A percentile compares a stretch with the other conserved stretches of the same genome.
These are phyloP conservation scores for Cryoendolithus antarcticus DNA, from an alignment of 2,329 filamentous ascomycete species.

Conservation along the genomic window DNA sequence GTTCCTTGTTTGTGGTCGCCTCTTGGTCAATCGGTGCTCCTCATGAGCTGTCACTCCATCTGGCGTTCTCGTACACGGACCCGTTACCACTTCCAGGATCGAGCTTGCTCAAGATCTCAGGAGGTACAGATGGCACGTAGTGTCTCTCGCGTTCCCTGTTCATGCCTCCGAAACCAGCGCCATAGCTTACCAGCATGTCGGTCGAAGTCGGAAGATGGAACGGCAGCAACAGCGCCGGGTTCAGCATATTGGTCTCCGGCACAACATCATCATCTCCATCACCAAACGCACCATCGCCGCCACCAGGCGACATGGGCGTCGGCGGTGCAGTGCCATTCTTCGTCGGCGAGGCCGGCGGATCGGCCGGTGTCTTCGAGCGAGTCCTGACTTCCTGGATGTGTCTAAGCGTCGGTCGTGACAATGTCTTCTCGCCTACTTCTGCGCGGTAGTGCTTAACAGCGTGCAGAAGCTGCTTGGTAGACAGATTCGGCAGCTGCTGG, in stretches of 20 bases:
- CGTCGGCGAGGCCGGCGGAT: constrained; percentile 3
- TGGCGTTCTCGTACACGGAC: constrained; percentile 22
- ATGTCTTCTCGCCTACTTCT: constrained; percentile 86
- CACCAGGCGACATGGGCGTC: constrained; percentile 6
- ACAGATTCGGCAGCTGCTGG: constrained; percentile 75
- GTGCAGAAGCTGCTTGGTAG: constrained; percentile 79
- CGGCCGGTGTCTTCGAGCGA: constrained; percentile 19
- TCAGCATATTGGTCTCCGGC: constrained; percentile 65
- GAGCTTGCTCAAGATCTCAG: constrained; percentile 82
- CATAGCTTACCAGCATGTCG: constrained; percentile 93
- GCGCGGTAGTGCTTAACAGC: constrained; percentile 85
- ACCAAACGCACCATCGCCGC: constrained; percentile 12
- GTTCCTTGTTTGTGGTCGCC: too few relatives aligned
- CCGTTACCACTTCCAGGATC: constrained; percentile 39
- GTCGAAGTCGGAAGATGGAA: constrained; percentile 93
- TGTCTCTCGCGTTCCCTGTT: constrained; percentile 87
- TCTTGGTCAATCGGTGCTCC: neutral
- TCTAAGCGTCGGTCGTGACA: constrained; percentile 79
- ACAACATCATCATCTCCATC: constrained; percentile 50
- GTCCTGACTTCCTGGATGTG: constrained; percentile 71
- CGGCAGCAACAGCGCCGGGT: constrained; percentile 83
- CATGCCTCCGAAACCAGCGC: constrained; percentile 83
- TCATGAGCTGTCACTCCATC: constrained; percentile 15
- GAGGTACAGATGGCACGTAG: constrained; percentile 89
- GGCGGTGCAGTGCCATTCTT: neutral